Base-by-base conservation (phyloP, 306 rosid genomes). In the Cucumis melo region DNA sequence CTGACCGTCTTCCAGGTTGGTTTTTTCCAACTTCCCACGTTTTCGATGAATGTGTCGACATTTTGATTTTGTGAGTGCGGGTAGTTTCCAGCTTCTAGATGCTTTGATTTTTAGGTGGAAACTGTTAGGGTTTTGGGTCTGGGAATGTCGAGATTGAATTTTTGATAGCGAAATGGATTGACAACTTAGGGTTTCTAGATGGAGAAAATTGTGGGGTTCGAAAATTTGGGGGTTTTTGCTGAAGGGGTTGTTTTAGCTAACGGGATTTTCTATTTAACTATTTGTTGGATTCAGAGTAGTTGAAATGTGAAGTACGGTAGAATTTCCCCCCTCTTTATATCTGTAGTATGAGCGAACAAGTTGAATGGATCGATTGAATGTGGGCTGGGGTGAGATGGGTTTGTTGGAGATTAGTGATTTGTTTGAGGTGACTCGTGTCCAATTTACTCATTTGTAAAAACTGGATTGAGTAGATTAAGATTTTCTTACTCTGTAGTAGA, bases 1-100 rank as follows among this genome's bases (percentile, higher is more conserved):
- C 98, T 90, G 50, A 86, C 96, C 14, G 93, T 89, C 7, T 92
- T 92, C 46, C 98, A 95, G 99, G 99, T 95, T 32, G 46, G 74
- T 74, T 58, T 27, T 13, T 13, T 66, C 38, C 50, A 58, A 38
- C 46, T 8, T 21, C 2, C 4, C 68, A 21, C 50, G 61, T 79
- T 77, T 24, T 2, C 58, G 10, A 53, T 75, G 21, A 7, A 72
- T 57, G 63, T 80, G 79, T 34, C 9, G 55, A 14, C 80, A 41
- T 51, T 61, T 27, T 36, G 12, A 51, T 21, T 16, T 0, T 55
- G 0, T 8, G 23, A 19, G 5, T n/a, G 34, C 42, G 39, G 23
- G 19, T 75, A 19, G 11, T 50, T 5, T 58, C 54, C 42, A 48
- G 27, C 51, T 60, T 50, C 16, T 57, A 66, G 53, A 55, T 68